phyloP scores from a whole-genome alignment of 129 eudicot species.

The Gnaphalium uliginosum region DNA sequence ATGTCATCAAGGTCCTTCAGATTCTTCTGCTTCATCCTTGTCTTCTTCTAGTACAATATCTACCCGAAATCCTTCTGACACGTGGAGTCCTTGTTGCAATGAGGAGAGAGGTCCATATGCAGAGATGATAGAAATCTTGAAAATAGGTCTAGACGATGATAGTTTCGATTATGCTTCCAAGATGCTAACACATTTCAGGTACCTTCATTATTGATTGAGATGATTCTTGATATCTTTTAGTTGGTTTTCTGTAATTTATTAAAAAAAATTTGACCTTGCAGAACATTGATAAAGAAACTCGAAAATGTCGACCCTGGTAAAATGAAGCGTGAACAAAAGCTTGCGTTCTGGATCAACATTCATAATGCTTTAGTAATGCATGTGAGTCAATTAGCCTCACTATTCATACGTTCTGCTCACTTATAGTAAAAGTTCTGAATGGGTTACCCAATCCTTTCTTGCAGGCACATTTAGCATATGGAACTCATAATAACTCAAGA shows the following conservation, averaged over 20 bases:
- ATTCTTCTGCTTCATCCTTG: slow-evolving; percentile 67
- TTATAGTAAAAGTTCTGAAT: not conserved
- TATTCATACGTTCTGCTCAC: not conserved
- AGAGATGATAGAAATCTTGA: slow-evolving; percentile 57
- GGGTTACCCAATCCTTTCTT: slow-evolving; percentile 4
- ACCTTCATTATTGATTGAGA: not conserved
- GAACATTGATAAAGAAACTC: slow-evolving; percentile 71
- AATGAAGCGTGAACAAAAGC: slow-evolving; percentile 89
- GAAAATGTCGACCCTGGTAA: slow-evolving; percentile 79
- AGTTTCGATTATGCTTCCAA: slow-evolving; percentile 64
- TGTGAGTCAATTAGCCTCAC: slow-evolving; percentile 40
- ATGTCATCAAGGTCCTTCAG: slow-evolving; percentile 45
- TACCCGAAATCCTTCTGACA: slow-evolving; percentile 69
- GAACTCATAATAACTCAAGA: slow-evolving; percentile 60
- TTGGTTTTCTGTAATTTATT: not conserved
- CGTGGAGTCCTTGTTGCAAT: slow-evolving; percentile 71
- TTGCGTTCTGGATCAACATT: slow-evolving; percentile 84
- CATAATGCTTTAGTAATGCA: slow-evolving; percentile 94
- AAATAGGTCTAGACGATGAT: slow-evolving; percentile 67
- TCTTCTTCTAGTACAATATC: slow-evolving; percentile 72
- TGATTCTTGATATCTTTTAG: not conserved
- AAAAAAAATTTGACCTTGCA: slow-evolving; percentile 11
- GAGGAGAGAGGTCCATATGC: slow-evolving; percentile 55
- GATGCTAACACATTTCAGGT: slow-evolving; percentile 83
- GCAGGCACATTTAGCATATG: slow-evolving; percentile 87